Evolutionary conservation across 805 yeast species (phyloP).

Genomic region (Sugiyamaella boreocaroliniensis): DNA sequence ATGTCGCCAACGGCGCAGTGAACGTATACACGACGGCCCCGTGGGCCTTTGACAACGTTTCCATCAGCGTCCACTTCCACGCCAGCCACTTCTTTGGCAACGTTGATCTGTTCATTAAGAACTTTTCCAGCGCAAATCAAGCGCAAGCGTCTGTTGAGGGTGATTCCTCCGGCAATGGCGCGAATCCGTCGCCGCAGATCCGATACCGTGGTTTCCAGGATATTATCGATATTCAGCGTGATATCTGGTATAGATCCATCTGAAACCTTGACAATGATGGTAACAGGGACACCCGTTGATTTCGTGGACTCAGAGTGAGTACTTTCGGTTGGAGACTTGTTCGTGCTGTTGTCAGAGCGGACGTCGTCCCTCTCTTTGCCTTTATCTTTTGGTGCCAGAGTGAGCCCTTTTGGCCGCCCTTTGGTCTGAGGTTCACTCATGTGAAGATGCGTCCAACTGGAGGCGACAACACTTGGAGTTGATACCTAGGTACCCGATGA

Average conservation of each 20-base stretch:
- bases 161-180: slow-evolving; percentile 26
- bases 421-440: neutral
- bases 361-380: slow-evolving; percentile 1
- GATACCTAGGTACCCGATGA: too few relatives aligned
- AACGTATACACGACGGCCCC: slow-evolving; percentile 41
- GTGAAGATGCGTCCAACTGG: too few relatives aligned
- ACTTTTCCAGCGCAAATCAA: slow-evolving; percentile 66
- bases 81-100: slow-evolving; percentile 43
- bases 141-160: slow-evolving; percentile 46
- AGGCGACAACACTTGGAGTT: too few relatives aligned
- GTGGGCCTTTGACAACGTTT: slow-evolving; percentile 3
- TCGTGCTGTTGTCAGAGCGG: neutral
- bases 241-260: slow-evolving; percentile 38
- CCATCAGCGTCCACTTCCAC: slow-evolving; percentile 8
- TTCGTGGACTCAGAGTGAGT: neutral
- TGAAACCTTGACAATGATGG: slow-evolving; percentile 41
- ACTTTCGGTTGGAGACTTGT: neutral
- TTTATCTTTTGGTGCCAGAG: neutral
- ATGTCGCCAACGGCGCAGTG: slow-evolving; percentile 77
- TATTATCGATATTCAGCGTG: slow-evolving; percentile 30
- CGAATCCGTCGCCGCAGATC: slow-evolving; percentile 42
- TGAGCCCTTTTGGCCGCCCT: neutral
- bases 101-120: slow-evolving; percentile 48
- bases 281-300: slow-evolving; percentile 1
- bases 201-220: slow-evolving; percentile 34